Percentiles rank a stretch among this genome's conserved stretches.
phyloP scores from a whole-genome alignment of 805 yeast species.

The Candida verbasci region DNA sequence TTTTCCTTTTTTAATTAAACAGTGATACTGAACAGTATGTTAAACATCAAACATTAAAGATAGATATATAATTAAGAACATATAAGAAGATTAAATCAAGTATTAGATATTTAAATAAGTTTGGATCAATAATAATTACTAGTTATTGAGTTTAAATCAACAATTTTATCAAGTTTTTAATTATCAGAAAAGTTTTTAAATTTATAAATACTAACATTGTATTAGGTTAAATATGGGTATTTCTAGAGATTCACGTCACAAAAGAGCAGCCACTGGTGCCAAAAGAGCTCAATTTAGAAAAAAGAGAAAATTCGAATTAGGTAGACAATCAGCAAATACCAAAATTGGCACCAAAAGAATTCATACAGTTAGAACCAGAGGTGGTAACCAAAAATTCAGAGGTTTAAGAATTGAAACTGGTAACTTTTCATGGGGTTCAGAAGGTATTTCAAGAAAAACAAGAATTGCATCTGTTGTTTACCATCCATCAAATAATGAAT shows the following conservation, averaged over 20 bases:
- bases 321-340: conserved; percentile 99
- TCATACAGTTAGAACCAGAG: conserved; percentile 99
- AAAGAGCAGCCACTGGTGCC: conserved; percentile 99
- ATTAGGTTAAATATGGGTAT: conserved; percentile 80
- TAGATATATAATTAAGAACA: not conserved
- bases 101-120: too few relatives aligned
- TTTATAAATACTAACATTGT: conserved; percentile 11
- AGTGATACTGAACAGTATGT: conserved; percentile 12
- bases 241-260: conserved; percentile 99
- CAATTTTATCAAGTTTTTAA: not conserved
- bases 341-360: conserved; percentile 98
- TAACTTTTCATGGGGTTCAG: conserved; percentile 99
- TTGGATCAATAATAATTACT: too few relatives aligned
- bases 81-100: not conserved
- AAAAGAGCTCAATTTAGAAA: conserved; percentile 99
- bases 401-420: conserved; percentile 98
- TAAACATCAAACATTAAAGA: not conserved
- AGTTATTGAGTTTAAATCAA: too few relatives aligned
- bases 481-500: conserved; percentile 99
- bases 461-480: conserved; percentile 96
- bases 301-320: conserved; percentile 99
- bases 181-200: too few relatives aligned
- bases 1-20: conserved; percentile 9
- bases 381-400: conserved; percentile 99
- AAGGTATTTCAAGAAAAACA: conserved; percentile 98